Conservation (phyloP, 208 protist species). For the Endotrypanum monterogeii region DNA sequence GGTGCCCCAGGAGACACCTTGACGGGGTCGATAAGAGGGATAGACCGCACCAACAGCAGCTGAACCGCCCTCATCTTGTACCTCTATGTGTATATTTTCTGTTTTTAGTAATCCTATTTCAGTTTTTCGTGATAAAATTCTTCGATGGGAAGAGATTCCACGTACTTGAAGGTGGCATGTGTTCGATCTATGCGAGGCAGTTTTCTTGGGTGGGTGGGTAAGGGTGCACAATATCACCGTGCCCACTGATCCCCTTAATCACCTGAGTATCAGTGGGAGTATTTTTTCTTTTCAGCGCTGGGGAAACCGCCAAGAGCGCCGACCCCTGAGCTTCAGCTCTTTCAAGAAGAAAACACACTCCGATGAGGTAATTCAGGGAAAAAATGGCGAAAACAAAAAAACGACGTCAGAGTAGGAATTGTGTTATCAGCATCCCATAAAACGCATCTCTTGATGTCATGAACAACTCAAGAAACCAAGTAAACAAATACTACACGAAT, state of each 20-base stretch:
- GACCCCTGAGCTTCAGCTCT: neutral
- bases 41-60: slow-evolving; percentile 5
- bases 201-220: neutral
- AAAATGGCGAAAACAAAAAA: neutral
- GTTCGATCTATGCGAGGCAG: neutral
- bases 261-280: neutral
- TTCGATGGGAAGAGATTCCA: neutral
- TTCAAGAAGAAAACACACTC: neutral
- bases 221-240: neutral
- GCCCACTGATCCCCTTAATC: neutral
- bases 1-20: neutral
- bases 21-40: slow-evolving; percentile 11
- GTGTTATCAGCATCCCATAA: neutral
- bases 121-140: neutral
- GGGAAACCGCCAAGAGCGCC: neutral
- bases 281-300: neutral
- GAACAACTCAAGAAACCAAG: neutral
- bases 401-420: neutral
- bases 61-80: slow-evolving; percentile 11
- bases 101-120: neutral
- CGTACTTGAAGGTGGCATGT: neutral
- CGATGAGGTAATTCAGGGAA: neutral
- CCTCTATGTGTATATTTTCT: neutral
- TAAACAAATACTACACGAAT: neutral
- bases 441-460: neutral